These are phyloP conservation scores for Penicillium fimorum DNA, from an alignment of 495 filamentous ascomycete genomes.

Conservation along the genomic window DNA sequence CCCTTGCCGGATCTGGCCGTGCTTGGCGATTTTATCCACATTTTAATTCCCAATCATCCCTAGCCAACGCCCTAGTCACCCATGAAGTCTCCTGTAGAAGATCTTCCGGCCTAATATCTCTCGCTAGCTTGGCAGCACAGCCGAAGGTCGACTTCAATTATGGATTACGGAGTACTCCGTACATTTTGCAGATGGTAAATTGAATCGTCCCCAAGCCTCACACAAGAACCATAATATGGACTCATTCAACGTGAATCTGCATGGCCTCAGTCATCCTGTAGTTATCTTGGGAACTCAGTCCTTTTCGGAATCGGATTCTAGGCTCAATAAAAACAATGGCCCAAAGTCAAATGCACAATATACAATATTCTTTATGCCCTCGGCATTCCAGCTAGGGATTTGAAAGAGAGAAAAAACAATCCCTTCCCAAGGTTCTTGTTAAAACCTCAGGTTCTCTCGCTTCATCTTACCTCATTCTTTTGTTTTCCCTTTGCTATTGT, in stretches of 20 bases:
- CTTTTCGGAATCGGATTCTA: background rate
- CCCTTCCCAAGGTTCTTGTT: background rate
- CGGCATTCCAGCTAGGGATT: background rate
- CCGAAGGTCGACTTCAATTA: background rate
- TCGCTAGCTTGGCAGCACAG: background rate
- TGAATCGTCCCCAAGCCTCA: background rate
- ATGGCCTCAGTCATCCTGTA: background rate
- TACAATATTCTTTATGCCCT: slow-evolving; percentile 4
- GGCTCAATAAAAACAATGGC: background rate
- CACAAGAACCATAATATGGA: background rate
- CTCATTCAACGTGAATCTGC: slow-evolving; percentile 1
- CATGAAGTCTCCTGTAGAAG: background rate
- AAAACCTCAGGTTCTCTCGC: background rate
- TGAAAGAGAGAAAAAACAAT: background rate
- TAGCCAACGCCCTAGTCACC: background rate
- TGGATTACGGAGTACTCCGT: background rate
- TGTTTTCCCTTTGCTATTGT: background rate
- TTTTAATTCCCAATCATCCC: background rate
- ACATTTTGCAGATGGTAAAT: background rate
- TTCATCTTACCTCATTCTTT: background rate
- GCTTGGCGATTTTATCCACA: slow-evolving; percentile 3
- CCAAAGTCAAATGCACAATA: background rate
- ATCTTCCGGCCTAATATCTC: background rate
- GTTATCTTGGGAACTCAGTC: background rate
- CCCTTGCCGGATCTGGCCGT: slow-evolving; percentile 4